Evolutionary conservation across 2,329 filamentous ascomycete genomes (phyloP), one percentile per base, ranked within the genome.

Genomic region (Colletotrichum cordylinicola): DNA sequence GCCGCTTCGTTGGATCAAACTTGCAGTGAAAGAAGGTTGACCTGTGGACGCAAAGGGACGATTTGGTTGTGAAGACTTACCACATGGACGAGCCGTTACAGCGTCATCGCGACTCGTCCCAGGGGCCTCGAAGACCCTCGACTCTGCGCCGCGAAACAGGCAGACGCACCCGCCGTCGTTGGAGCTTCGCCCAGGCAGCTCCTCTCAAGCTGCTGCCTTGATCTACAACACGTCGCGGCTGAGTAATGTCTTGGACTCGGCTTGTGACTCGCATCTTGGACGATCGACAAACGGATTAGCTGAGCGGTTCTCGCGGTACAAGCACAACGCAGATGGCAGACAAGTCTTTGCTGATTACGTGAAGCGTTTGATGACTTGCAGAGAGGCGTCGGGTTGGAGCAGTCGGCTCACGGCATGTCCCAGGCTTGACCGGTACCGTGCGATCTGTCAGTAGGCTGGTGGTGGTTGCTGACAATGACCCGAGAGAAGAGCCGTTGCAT

Each of bases 1-100:
- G 64, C 73, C 73, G 73, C 43, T 52, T 33, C 10, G 48, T 27
- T 29, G 70, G 70, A 73, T 73, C 64, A 64, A 35, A 62, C 68
- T 8, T 67, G 27, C 55, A 33, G 31, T 16, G 21, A 61, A 69
- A 24, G 33, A 66, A 31, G 52, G 55, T 35, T 37, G 67, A 52
- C 37, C 15, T 16, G 18, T 18, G 61, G 27, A 43, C 37, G 55
- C 35, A 62, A 70, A n/a, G 21, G 27, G 48, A 27, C 33, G 55
- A 27, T 55, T 37, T n/a, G 18, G 8, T 52, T 13, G 24, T 21
- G 24, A 56, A n/a, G 13, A 52, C 43, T 52, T 52, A 21, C 43
- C n/a, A 52, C 43, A 52, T 52, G n/a, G 43, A 52, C 13, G n/a
- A 52, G 24, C 21, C 18, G 27, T 58, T 15, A 52, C 27, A 58